phyloP scores from a whole-genome alignment of 1,139 yeast genomes.

The Geotrichum reessii region DNA sequence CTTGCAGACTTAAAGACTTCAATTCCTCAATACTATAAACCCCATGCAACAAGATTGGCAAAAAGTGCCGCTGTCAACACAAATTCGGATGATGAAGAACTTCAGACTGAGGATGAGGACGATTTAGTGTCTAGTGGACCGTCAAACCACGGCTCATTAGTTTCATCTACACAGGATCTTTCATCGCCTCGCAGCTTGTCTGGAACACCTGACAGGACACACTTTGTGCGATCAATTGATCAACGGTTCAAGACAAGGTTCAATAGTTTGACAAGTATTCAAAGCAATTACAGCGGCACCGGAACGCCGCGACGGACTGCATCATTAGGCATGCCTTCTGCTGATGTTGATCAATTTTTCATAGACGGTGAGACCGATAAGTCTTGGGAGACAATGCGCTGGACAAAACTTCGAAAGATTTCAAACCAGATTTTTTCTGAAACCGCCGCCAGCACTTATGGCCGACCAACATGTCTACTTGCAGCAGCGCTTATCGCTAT shows the following conservation, averaged over 20 bases:
- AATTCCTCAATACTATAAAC: slow-evolving; percentile 13
- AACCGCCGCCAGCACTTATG: slow-evolving; percentile 41
- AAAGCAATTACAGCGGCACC: slow-evolving; percentile 3
- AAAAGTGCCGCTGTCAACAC: neutral
- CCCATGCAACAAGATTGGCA: neutral
- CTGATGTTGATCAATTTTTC: slow-evolving; percentile 21
- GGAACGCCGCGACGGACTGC: slow-evolving; percentile 1
- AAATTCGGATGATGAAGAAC: slow-evolving; percentile 1
- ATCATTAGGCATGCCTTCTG: slow-evolving; percentile 4
- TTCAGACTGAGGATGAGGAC: slow-evolving; percentile 3
- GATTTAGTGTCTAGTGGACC: slow-evolving; percentile 1
- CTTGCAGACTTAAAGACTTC: slow-evolving; percentile 7
- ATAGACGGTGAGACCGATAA: slow-evolving; percentile 15
- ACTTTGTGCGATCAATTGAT: slow-evolving; percentile 26
- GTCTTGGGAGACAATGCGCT: slow-evolving; percentile 37
- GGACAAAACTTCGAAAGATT: slow-evolving; percentile 43
- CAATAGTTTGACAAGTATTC: slow-evolving; percentile 23
- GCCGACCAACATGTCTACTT: slow-evolving; percentile 45
- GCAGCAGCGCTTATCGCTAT: slow-evolving; percentile 52
- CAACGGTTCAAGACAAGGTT: slow-evolving; percentile 30
- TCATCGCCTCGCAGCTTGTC: slow-evolving; percentile 12
- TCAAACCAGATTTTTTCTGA: slow-evolving; percentile 40
- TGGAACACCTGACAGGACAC: slow-evolving; percentile 15
- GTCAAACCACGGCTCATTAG: slow-evolving; percentile 1
- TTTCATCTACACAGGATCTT: slow-evolving; percentile 7